These are phyloP conservation scores for Lathyrus aphaca DNA, from an alignment of 306 rosid species.

Conservation along the genomic window DNA sequence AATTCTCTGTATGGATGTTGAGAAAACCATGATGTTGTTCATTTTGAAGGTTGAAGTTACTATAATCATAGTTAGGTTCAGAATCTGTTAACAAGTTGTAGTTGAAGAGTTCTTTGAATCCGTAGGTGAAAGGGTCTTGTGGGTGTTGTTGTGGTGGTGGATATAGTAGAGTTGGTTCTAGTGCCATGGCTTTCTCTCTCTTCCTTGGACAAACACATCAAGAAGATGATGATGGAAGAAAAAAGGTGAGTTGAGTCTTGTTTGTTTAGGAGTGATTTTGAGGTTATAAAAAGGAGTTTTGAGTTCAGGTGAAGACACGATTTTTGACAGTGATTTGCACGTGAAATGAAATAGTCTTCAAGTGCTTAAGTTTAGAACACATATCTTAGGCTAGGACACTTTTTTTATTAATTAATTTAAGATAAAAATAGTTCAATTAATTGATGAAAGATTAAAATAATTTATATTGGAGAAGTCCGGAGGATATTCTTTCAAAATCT, in stretches of 20 bases:
- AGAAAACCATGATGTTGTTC: constrained; percentile 50
- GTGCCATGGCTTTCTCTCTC: constrained; percentile 60
- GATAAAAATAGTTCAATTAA: too few relatives aligned
- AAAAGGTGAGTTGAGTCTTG: constrained; percentile 38
- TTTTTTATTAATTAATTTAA: too few relatives aligned
- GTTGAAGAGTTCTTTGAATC: constrained; percentile 50
- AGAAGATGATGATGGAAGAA: constrained; percentile 3
- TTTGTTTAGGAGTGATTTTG: constrained; percentile 36
- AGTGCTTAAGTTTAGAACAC: not conserved
- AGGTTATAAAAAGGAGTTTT: constrained; percentile 47
- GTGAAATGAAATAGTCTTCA: constrained; percentile 54
- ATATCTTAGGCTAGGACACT: not conserved
- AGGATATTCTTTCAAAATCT: too few relatives aligned
- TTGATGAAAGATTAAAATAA: too few relatives aligned
- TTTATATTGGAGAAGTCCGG: too few relatives aligned
- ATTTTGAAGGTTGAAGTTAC: constrained; percentile 35
- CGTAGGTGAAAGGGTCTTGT: constrained; percentile 54
- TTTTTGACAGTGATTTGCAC: constrained; percentile 63
- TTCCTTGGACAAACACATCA: constrained; percentile 43
- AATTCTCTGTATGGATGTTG: constrained; percentile 58
- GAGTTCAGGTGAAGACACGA: constrained; percentile 21
- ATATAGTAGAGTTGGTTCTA: constrained; percentile 70
- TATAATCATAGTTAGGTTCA: not conserved
- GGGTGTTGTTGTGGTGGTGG: constrained; percentile 44
- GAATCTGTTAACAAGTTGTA: constrained; percentile 47